Base-by-base conservation (phyloP, 129 eudicot species). In the Pittosporum tobira region DNA sequence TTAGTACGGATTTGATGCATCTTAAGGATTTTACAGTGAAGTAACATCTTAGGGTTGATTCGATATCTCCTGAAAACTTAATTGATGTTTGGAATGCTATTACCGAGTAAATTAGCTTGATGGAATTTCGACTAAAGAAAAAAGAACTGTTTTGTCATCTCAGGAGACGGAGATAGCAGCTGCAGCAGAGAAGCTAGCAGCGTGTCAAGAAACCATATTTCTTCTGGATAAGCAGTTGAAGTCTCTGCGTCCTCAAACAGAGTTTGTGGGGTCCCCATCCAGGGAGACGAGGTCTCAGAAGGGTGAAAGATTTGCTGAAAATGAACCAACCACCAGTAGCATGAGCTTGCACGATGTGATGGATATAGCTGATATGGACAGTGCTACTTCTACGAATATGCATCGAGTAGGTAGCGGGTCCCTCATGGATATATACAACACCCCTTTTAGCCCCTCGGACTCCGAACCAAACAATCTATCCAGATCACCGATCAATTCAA, bases 131-230 rank as follows among this genome's bases (percentile, higher is more conserved):
- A 22, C 15, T 43, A 28, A 40, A 6, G 14, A 30, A 52, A 58
- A 34, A 29, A 27, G 26, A 25, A 48, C 23, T 27, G 51, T 51
- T 59, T 40, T 57, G 10, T 23, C 19, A 44, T 47, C 42, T 24
- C 80, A 93, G 99, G 99, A 93, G 79, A 76, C 51, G 57, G 96
- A 93, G 53, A 48, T 93, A 45, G 81, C 79, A 23, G 88, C 88
- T 26, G 95, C 95, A 18, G 95, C 97, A 49, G 96, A 87, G 74
- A 93, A 93, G 80, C 72, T 93, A 51, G 99, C 96, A 29, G 99
- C 77, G 64, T 93, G 99, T 75, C 99, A 87, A 84, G 96, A 93
- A 77, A 84, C 91, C 59, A 87, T 93, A 48, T 84, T 69, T 63
- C 91, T 87, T 56, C 91, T 87, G 1, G 91, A 96, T 18, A 87